These are phyloP conservation scores for Leptographium radiaticola DNA, from an alignment of 2,329 filamentous ascomycete species.

Conservation along the genomic window DNA sequence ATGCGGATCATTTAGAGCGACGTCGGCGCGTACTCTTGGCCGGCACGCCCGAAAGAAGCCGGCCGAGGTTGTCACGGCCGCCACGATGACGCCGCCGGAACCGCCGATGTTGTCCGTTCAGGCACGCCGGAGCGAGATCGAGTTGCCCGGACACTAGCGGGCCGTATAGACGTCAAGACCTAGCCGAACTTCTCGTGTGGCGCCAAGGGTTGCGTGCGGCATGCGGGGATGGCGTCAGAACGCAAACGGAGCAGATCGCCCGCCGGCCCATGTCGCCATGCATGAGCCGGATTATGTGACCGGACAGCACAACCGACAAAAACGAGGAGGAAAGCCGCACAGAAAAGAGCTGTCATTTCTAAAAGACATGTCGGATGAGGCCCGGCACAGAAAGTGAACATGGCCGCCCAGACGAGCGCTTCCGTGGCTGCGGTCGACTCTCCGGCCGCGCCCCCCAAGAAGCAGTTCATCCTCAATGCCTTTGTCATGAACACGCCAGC, in stretches of 20 bases:
- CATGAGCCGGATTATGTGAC: not conserved
- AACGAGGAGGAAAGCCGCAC: not conserved
- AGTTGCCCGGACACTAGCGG: too few relatives aligned
- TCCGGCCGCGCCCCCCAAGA: slow-evolving; percentile 8
- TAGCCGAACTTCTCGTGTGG: too few relatives aligned
- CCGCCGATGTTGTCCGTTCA: too few relatives aligned
- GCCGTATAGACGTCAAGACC: too few relatives aligned
- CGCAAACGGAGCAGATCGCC: too few relatives aligned
- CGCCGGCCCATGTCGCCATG: not conserved
- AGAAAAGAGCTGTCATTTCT: too few relatives aligned
- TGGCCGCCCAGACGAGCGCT: not conserved
- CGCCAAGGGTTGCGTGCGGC: too few relatives aligned
- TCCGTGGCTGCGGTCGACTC: too few relatives aligned
- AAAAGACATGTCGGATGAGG: too few relatives aligned
- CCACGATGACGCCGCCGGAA: not conserved
- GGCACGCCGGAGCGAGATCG: too few relatives aligned
- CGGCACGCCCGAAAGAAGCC: slow-evolving; percentile 25
- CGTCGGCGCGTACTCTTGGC: slow-evolving; percentile 28
- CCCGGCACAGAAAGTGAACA: not conserved
- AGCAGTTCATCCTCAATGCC: slow-evolving; percentile 28
- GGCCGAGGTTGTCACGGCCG: too few relatives aligned
- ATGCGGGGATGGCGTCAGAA: too few relatives aligned
- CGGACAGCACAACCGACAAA: not conserved
- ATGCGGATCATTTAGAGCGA: slow-evolving; percentile 27
- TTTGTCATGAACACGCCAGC: slow-evolving; percentile 20